Percentiles rank a stretch among this genome's conserved stretches.
phyloP scores from a whole-genome alignment of 768 basidiomycete species.

The Hemileccinum impolitum region DNA sequence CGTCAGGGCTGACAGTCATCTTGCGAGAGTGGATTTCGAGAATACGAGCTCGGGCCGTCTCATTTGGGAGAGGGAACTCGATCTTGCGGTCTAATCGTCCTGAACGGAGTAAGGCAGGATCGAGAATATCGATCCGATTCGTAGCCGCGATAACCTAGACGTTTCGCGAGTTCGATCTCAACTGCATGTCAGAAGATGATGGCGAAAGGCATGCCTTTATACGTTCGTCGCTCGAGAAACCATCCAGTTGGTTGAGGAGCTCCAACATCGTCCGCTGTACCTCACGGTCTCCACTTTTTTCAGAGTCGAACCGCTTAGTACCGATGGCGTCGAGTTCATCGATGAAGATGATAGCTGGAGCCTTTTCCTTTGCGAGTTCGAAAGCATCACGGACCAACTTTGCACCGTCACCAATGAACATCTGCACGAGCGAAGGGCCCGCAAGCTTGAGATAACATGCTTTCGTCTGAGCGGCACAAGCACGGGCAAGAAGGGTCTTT shows the following conservation, averaged over 20 bases:
- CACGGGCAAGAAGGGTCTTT: slow-evolving; percentile 95
- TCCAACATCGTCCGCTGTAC: slow-evolving; percentile 99
- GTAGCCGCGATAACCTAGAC: slow-evolving; percentile 94
- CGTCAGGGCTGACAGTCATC: slow-evolving; percentile 82
- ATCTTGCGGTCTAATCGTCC: slow-evolving; percentile 98
- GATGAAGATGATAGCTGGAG: slow-evolving; percentile 98
- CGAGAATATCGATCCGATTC: slow-evolving; percentile 97
- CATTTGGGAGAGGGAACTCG: slow-evolving; percentile 96
- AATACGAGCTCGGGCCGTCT: slow-evolving; percentile 93
- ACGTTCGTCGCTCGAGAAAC: slow-evolving; percentile 93
- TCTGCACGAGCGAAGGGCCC: slow-evolving; percentile 96
- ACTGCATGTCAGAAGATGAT: background rate
- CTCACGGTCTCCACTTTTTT: slow-evolving; percentile 98
- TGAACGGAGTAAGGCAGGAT: slow-evolving; percentile 96
- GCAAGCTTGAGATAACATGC: slow-evolving; percentile 98
- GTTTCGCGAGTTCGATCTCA: slow-evolving; percentile 6
- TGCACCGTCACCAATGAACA: slow-evolving; percentile 99
- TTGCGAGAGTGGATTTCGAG: slow-evolving; percentile 97
- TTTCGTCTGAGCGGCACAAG: slow-evolving; percentile 96
- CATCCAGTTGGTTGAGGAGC: slow-evolving; percentile 95
- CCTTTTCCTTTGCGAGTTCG: slow-evolving; percentile 96
- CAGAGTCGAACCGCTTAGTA: slow-evolving; percentile 97
- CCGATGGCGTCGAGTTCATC: slow-evolving; percentile 99
- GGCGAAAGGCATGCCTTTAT: slow-evolving; percentile 69
- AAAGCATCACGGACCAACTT: slow-evolving; percentile 99